Evolutionary conservation across 1,139 yeast genomes (phyloP).

Genomic region (Suhomyces terraborum): DNA sequence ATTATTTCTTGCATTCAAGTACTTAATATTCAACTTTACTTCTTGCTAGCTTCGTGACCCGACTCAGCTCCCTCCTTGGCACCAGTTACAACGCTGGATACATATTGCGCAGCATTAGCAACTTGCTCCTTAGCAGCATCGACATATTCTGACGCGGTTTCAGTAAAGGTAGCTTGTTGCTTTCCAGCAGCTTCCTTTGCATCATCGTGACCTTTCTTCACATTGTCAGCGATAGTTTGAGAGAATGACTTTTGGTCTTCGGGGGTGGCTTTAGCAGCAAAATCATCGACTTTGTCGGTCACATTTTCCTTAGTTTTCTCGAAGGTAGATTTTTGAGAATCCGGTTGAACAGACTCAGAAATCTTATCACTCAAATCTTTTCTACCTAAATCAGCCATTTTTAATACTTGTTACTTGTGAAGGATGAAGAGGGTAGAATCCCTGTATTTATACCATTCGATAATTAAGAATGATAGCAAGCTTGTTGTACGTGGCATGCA

Average conservation of each 20-base stretch:
- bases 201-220: slow-evolving; percentile 47
- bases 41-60: slow-evolving; percentile 43
- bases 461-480: not conserved
- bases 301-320: slow-evolving; percentile 73
- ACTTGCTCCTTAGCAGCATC: slow-evolving; percentile 64
- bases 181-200: slow-evolving; percentile 28
- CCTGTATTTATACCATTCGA: slow-evolving; percentile 1
- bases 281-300: slow-evolving; percentile 65
- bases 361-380: slow-evolving; percentile 70
- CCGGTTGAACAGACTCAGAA: slow-evolving; percentile 70
- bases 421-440: not conserved
- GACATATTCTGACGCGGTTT: slow-evolving; percentile 61
- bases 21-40: slow-evolving; percentile 16
- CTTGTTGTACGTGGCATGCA: not conserved
- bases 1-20: too few relatives aligned
- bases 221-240: slow-evolving; percentile 64
- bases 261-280: slow-evolving; percentile 62
- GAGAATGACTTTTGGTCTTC: slow-evolving; percentile 65
- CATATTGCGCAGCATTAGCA: slow-evolving; percentile 62
- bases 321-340: slow-evolving; percentile 61
- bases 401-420: not conserved
- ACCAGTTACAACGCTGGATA: slow-evolving; percentile 59
- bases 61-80: slow-evolving; percentile 58
- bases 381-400: slow-evolving; percentile 80
- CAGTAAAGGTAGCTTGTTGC: slow-evolving; percentile 43